Conservation (phyloP, 2,329 filamentous ascomycete genomes). For the Plenodomus biglobosus region DNA sequence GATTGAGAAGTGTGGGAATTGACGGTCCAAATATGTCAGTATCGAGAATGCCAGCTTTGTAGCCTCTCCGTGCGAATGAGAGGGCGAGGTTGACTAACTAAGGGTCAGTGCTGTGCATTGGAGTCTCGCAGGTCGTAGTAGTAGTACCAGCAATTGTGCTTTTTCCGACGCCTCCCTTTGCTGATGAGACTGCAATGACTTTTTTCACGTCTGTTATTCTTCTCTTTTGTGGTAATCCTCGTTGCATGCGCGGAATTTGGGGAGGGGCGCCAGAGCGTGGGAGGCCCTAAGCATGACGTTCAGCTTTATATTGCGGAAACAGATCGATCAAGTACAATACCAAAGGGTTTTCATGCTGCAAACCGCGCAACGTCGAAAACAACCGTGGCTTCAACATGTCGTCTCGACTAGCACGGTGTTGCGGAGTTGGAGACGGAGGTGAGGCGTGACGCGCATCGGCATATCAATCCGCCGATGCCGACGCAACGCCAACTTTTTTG, state of each 20-base stretch:
- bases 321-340: slow-evolving; percentile 50
- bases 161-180: slow-evolving; percentile 97
- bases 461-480: slow-evolving; percentile 16
- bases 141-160: slow-evolving; percentile 85
- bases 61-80: slow-evolving; percentile 78
- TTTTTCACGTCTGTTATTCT: slow-evolving; percentile 83
- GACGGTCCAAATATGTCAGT: slow-evolving; percentile 97
- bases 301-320: not conserved
- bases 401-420: slow-evolving; percentile 20
- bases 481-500: slow-evolving; percentile 33
- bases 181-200: slow-evolving; percentile 94
- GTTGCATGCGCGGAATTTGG: slow-evolving; percentile 71
- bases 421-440: slow-evolving; percentile 29
- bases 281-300: slow-evolving; percentile 64
- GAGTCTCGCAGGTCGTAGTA: too few species aligned
- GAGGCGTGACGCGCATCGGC: slow-evolving; percentile 25
- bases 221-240: slow-evolving; percentile 77
- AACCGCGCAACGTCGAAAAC: slow-evolving; percentile 55
- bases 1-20: slow-evolving; percentile 83
- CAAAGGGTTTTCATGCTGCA: slow-evolving; percentile 84
- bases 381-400: slow-evolving; percentile 47
- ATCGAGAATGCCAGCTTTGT: slow-evolving; percentile 84
- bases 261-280: slow-evolving; percentile 70
- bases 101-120: slow-evolving; percentile 3
- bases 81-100: slow-evolving; percentile 76